Conservation (phyloP, 2,329 filamentous ascomycete species). For the Neonectria punicea region DNA sequence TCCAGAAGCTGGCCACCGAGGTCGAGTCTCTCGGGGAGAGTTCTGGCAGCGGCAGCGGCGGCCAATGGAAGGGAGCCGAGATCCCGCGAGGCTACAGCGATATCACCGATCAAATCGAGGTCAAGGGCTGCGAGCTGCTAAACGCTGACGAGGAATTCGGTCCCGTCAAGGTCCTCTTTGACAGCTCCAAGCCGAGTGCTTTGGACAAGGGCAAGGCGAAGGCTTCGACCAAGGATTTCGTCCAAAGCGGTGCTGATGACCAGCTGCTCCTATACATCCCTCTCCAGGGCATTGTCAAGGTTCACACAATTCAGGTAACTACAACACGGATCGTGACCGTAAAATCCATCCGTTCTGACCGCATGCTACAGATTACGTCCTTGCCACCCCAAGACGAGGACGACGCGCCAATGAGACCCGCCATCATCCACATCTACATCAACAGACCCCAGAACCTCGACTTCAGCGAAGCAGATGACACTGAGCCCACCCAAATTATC, state of each 20-base stretch:
- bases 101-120: slow-evolving; percentile 83
- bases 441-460: slow-evolving; percentile 92
- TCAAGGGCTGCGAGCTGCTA: slow-evolving; percentile 83
- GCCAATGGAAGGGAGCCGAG: slow-evolving; percentile 77
- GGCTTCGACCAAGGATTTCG: slow-evolving; percentile 75
- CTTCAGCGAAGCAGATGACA: slow-evolving; percentile 93
- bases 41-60: slow-evolving; percentile 54
- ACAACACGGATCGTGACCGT: neutral
- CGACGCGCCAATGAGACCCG: slow-evolving; percentile 82
- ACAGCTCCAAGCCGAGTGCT: slow-evolving; percentile 71
- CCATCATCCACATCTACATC: slow-evolving; percentile 84
- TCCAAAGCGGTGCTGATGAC: slow-evolving; percentile 97
- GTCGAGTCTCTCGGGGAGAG: slow-evolving; percentile 65
- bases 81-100: slow-evolving; percentile 85
- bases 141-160: slow-evolving; percentile 86
- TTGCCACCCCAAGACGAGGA: slow-evolving; percentile 76
- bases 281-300: slow-evolving; percentile 87
- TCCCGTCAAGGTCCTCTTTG: slow-evolving; percentile 78
- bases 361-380: slow-evolving; percentile 78
- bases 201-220: slow-evolving; percentile 66
- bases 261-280: slow-evolving; percentile 94
- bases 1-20: slow-evolving; percentile 77
- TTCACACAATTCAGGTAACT: slow-evolving; percentile 79
- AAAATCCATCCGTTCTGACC: slow-evolving; percentile 28
- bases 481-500: slow-evolving; percentile 81